Evolutionary conservation across 1,139 yeast species (phyloP).

Genomic region (Pichia sp.): DNA sequence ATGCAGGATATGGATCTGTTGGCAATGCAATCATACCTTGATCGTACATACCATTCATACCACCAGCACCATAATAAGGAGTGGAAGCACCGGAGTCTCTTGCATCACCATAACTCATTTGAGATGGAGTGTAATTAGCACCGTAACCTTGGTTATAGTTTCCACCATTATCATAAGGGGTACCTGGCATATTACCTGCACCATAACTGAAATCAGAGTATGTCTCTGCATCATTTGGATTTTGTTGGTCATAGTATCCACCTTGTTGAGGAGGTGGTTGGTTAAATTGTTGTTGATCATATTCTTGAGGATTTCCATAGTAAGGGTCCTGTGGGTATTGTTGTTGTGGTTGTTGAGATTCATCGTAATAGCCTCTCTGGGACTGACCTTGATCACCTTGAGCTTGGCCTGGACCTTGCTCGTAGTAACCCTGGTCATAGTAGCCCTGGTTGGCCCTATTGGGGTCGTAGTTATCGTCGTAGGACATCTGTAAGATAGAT

Average conservation of each 20-base stretch:
- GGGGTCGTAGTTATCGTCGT: conserved; percentile 32
- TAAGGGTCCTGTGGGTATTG: conserved; percentile 14
- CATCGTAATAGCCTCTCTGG: conserved; percentile 31
- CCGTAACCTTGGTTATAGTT: conserved; percentile 44
- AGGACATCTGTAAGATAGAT: conserved; percentile 27
- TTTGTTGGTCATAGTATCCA: conserved; percentile 46
- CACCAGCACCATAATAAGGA: conserved; percentile 72
- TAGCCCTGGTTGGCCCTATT: conserved; percentile 18
- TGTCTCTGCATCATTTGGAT: conserved; percentile 62
- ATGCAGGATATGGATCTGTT: conserved; percentile 51
- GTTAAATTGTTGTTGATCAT: conserved; percentile 5
- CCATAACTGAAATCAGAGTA: conserved; percentile 74
- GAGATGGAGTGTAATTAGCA: conserved; percentile 61
- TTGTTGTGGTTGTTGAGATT: conserved; percentile 3
- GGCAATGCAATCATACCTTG: conserved; percentile 40
- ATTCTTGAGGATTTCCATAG: conserved; percentile 27
- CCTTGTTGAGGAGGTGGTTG: conserved; percentile 18
- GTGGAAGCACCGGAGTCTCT: conserved; percentile 94
- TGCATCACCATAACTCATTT: conserved; percentile 77
- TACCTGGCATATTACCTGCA: conserved; percentile 56
- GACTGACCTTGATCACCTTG: conserved; percentile 6
- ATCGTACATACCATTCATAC: conserved; percentile 36
- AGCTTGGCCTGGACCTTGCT: conserved; percentile 32
- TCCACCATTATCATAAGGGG: conserved; percentile 53
- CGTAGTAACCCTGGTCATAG: conserved; percentile 35